Percentiles rank a stretch among this genome's conserved stretches.
Conservation (phyloP, 805 yeast species). For the Yarrowia sp. region DNA sequence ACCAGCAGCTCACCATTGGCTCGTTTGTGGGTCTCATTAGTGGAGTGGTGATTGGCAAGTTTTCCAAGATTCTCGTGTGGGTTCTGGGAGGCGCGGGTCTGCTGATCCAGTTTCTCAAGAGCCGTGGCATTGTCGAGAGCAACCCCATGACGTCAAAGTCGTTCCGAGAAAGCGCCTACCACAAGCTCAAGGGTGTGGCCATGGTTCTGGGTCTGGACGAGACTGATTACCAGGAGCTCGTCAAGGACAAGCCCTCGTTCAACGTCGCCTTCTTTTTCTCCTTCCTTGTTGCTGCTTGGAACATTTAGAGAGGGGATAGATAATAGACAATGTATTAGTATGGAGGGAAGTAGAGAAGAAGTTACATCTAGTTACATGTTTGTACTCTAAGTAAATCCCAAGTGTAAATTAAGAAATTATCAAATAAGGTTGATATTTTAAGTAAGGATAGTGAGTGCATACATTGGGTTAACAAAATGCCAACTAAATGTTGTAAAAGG, state of each 20-base stretch:
- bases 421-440: too few relatives aligned
- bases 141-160: conserved; percentile 27
- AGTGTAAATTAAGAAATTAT: too few relatives aligned
- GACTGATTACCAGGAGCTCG: conserved; percentile 28
- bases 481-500: too few relatives aligned
- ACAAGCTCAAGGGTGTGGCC: conserved; percentile 26
- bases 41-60: conserved; percentile 61
- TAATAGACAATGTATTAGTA: background rate
- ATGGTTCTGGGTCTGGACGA: conserved; percentile 26
- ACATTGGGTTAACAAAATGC: too few relatives aligned
- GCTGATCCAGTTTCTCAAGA: conserved; percentile 52
- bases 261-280: conserved; percentile 3
- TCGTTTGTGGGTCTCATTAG: conserved; percentile 57
- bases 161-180: conserved; percentile 13
- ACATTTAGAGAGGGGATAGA: background rate
- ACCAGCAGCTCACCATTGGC: conserved; percentile 61
- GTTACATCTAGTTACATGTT: too few relatives aligned
- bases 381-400: too few relatives aligned
- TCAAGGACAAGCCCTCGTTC: conserved; percentile 29
- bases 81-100: conserved; percentile 47
- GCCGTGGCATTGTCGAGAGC: conserved; percentile 45
- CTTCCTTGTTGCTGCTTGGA: conserved; percentile 20
- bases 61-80: conserved; percentile 52
- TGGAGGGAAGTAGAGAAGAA: too few relatives aligned
- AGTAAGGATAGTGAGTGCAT: too few relatives aligned